Conservation (phyloP, 768 basidiomycete species). For the Leccinum variicolor region DNA sequence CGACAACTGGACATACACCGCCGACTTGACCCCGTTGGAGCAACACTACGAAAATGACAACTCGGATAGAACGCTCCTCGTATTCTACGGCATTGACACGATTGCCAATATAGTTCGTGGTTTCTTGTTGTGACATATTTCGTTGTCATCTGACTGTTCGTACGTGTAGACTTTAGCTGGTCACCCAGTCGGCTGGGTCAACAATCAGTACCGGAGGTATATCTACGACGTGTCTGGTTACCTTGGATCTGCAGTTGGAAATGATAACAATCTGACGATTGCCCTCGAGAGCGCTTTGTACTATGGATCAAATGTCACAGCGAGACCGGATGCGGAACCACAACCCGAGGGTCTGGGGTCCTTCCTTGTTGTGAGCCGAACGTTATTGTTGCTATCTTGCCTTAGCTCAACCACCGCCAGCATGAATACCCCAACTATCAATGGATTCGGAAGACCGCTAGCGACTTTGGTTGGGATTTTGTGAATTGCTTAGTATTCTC, state of each 20-base stretch:
- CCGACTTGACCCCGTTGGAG: slow-evolving; percentile 45
- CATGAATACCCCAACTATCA: slow-evolving; percentile 49
- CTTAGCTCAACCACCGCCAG: slow-evolving; percentile 24
- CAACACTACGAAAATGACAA: slow-evolving; percentile 17
- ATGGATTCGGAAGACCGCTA: slow-evolving; percentile 48
- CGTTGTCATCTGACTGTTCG: neutral
- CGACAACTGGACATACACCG: slow-evolving; percentile 60
- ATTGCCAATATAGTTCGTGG: slow-evolving; percentile 50
- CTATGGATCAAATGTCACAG: slow-evolving; percentile 54
- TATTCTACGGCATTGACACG: slow-evolving; percentile 58
- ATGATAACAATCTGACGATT: slow-evolving; percentile 24
- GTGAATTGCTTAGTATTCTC: slow-evolving; percentile 21
- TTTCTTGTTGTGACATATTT: neutral
- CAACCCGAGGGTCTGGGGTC: slow-evolving; percentile 31
- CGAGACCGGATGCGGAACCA: slow-evolving; percentile 44
- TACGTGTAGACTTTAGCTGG: slow-evolving; percentile 42
- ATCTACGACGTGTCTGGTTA: too few species aligned
- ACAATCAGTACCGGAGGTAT: too few species aligned
- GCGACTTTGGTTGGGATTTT: slow-evolving; percentile 66
- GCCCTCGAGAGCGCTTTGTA: slow-evolving; percentile 50
- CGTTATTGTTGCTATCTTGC: neutral
- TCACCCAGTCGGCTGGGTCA: slow-evolving; percentile 44
- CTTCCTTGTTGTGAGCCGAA: slow-evolving; percentile 30
- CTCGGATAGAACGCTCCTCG: slow-evolving; percentile 37
- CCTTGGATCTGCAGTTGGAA: too few species aligned